Evolutionary conservation across 306 rosid species (phyloP), one percentile per base, ranked within the genome.

Genomic region (Sechiopsis laciniata): DNA sequence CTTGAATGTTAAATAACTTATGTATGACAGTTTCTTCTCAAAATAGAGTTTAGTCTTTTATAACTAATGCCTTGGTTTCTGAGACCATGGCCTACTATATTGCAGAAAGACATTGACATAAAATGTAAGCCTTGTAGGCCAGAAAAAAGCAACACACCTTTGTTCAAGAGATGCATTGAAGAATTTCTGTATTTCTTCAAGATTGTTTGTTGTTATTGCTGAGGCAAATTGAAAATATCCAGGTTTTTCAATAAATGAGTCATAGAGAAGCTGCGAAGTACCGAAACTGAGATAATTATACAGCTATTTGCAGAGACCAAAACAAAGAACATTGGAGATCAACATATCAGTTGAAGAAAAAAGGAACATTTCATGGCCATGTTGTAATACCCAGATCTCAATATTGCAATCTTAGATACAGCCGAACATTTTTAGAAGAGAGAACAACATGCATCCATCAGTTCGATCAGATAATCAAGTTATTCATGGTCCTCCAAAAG

Each of bases 101-200:
- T 45, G 32, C 24, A 61, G 64, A 52, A 65, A 3, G 73, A 24
- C 56, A 26, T 35, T 19, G 21, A 73, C 21, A 55, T 20, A 14
- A 55, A 56, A 50, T 46, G 35, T 17, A 71, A 8, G 42, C 24
- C 19, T 68, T 26, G 75, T n/a, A 60, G 29, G 52, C 57, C 70
- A 68, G 58, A 29, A 75, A 29, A 72, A 74, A 26, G 26, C 42
- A 76, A 76, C 71, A 87, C 96, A 91, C 99, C 99, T 86, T 71
- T 80, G 78, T 74, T 71, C 85, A 76, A 94, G 90, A 63, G 99
- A 82, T 57, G 82, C 68, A 71, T 94, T 90, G 55, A 91, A 96
- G 85, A 94, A 94, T 20, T 77, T 86, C 55, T 94, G 99, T 84
- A 94, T 85, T 82, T 90, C 99, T 78, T 91, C 99, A 19, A 94